A percentile compares a stretch with the other conserved stretches of the same genome.
Conservation (phyloP, 78 protist genomes). For the Pigoraptor vietnamica region DNA sequence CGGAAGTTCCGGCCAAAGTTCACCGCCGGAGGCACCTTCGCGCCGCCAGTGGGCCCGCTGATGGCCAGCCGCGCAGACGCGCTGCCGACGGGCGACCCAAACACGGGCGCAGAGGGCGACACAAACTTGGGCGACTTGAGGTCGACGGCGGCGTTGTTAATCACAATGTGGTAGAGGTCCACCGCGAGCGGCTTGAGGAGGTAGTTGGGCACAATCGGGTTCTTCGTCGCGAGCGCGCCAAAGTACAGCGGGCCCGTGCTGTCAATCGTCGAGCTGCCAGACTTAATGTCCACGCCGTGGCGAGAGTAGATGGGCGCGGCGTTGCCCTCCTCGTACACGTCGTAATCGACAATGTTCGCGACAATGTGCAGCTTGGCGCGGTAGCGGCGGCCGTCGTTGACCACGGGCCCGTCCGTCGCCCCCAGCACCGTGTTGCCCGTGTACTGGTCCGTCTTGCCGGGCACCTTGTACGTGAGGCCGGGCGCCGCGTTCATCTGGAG, state of each 20-base stretch:
- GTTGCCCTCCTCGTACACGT: neutral
- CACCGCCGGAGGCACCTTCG: neutral
- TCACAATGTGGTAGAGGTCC: neutral
- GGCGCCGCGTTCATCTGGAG: neutral
- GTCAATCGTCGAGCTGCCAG: neutral
- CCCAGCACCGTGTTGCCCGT: neutral
- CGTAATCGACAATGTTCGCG: neutral
- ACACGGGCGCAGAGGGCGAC: neutral
- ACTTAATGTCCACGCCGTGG: neutral
- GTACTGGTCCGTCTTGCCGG: neutral
- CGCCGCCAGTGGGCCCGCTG: neutral
- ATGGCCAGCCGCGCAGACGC: neutral
- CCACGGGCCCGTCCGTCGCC: neutral
- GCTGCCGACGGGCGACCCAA: neutral
- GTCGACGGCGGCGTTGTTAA: neutral
- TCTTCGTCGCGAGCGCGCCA: neutral
- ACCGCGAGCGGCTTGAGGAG: neutral
- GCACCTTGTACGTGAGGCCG: neutral
- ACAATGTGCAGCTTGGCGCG: neutral
- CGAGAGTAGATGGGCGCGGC: neutral
- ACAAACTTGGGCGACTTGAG: neutral
- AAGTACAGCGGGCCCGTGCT: neutral
- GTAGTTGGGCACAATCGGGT: neutral
- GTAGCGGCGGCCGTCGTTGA: neutral
- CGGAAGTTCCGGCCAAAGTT: neutral